Conservation (phyloP, 2,329 filamentous ascomycete genomes). For the Dactylellina haptotyla region DNA sequence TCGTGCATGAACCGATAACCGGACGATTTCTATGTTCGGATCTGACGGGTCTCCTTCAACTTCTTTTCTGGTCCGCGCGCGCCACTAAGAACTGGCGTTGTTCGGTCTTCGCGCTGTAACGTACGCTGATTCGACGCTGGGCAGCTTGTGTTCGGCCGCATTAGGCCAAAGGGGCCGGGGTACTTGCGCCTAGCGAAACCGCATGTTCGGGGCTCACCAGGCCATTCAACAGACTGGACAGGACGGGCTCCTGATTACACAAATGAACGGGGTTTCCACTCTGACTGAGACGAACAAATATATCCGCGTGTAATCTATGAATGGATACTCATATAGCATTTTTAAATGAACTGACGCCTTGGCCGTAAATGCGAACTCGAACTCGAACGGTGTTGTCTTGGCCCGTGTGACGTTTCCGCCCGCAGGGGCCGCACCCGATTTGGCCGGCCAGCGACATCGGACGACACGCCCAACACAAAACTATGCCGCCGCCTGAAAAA, state of each 20-base stretch:
- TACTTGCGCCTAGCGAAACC: constrained; percentile 46
- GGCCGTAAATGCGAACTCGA: too few relatives aligned
- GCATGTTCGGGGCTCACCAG: constrained; percentile 12
- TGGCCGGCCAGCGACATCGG: constrained; percentile 50
- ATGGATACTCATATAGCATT: too few relatives aligned
- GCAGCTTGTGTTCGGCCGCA: constrained; percentile 2
- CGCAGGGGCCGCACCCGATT: constrained; percentile 16
- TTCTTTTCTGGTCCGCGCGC: constrained; percentile 2
- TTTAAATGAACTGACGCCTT: too few relatives aligned
- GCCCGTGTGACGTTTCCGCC: background rate
- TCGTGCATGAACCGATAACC: constrained; percentile 1
- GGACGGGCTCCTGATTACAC: background rate
- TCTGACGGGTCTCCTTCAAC: constrained; percentile 4
- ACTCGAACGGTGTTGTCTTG: too few relatives aligned
- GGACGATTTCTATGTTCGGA: constrained; percentile 27
- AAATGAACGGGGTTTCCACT: background rate
- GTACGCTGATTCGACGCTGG: constrained; percentile 30
- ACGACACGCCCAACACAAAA: constrained; percentile 53
- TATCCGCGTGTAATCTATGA: too few relatives aligned
- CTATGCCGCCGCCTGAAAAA: background rate
- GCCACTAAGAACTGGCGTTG: constrained; percentile 28
- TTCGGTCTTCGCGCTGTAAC: constrained; percentile 1
- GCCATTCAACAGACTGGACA: constrained; percentile 7
- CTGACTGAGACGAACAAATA: too few relatives aligned
- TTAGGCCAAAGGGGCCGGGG: constrained; percentile 19